Evolutionary conservation across 331 rosid species (phyloP).

Genomic region (Pyracantha coccinea): DNA sequence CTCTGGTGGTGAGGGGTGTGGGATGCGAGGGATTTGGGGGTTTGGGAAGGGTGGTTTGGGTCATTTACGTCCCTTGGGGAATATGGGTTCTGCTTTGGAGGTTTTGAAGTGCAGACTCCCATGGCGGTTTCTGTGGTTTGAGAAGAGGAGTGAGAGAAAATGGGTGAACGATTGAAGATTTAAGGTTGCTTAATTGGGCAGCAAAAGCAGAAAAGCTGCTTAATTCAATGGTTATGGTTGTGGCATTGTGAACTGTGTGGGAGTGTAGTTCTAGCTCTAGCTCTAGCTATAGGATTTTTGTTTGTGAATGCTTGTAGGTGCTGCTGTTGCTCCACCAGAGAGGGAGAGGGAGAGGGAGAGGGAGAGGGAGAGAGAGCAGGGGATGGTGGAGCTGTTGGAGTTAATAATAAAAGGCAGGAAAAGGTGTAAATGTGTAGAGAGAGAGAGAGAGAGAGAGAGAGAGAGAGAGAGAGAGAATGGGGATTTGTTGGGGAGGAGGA

Average conservation of each 20-base stretch:
- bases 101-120: constrained; percentile 95
- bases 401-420: neutral
- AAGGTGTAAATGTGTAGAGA: neutral
- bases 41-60: constrained; percentile 32
- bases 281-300: neutral
- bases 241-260: constrained; percentile 17
- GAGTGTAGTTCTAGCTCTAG: neutral
- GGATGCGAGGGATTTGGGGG: constrained; percentile 39
- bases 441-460: neutral
- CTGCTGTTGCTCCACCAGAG: neutral
- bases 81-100: constrained; percentile 66
- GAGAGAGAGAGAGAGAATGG: neutral
- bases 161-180: neutral
- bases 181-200: too few relatives aligned
- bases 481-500: constrained; percentile 18
- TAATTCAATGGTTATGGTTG: constrained; percentile 6
- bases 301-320: constrained; percentile 1
- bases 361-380: neutral
- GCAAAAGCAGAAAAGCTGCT: neutral
- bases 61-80: constrained; percentile 33
- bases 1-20: constrained; percentile 24
- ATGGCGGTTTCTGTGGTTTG: constrained; percentile 16
- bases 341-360: neutral
- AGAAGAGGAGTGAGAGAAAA: neutral
- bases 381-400: constrained; percentile 7